These are phyloP conservation scores for Zancudomyces culisetae DNA, from an alignment of 371 early-diverging fungal species.

Conservation along the genomic window DNA sequence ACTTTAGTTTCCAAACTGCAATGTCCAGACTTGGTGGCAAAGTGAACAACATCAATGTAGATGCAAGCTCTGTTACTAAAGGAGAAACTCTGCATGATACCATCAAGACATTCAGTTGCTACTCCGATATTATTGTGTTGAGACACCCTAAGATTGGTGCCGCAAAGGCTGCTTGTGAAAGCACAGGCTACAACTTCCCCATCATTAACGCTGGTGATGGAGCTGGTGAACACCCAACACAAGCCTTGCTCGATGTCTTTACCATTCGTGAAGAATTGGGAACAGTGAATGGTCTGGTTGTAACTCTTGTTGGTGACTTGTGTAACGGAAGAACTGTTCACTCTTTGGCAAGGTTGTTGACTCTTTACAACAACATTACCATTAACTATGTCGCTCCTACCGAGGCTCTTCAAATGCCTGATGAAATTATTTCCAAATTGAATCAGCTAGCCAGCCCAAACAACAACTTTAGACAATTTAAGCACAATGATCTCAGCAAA, in stretches of 20 bases:
- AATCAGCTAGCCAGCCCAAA: slow-evolving; percentile 20
- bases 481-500: slow-evolving; percentile 47
- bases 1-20: slow-evolving; percentile 82
- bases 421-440: slow-evolving; percentile 58
- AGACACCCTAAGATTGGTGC: slow-evolving; percentile 90
- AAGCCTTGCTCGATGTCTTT: slow-evolving; percentile 89
- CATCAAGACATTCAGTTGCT: slow-evolving; percentile 78
- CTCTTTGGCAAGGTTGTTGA: slow-evolving; percentile 71
- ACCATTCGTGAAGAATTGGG: slow-evolving; percentile 86
- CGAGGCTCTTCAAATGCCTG: slow-evolving; percentile 60
- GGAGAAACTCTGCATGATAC: slow-evolving; percentile 90
- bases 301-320: slow-evolving; percentile 89
- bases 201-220: slow-evolving; percentile 95
- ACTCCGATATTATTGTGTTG: slow-evolving; percentile 77
- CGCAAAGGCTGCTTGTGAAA: slow-evolving; percentile 46
- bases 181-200: slow-evolving; percentile 39
- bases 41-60: slow-evolving; percentile 64
- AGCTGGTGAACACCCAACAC: slow-evolving; percentile 93
- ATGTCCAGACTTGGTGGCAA: slow-evolving; percentile 85
- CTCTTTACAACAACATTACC: slow-evolving; percentile 74
- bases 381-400: slow-evolving; percentile 81
- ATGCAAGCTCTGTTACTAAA: slow-evolving; percentile 77
- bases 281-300: slow-evolving; percentile 87
- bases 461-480: slow-evolving; percentile 46
- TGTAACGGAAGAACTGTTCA: slow-evolving; percentile 96